Evolutionary conservation across 345 rosid species (phyloP).

Genomic region (Raphanus raphanistrum): DNA sequence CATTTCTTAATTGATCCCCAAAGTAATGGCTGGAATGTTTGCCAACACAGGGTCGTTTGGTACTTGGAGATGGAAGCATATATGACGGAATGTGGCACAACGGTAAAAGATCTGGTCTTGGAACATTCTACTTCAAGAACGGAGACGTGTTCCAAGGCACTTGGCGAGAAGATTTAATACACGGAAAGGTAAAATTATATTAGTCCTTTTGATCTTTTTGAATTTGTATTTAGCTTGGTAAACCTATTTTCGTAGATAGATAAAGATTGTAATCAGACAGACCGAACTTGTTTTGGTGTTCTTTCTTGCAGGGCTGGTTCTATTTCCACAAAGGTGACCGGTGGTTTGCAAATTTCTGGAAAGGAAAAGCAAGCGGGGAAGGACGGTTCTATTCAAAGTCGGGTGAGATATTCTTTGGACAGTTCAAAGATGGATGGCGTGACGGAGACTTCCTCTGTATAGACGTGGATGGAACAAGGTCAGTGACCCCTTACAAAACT

Average conservation of each 20-base stretch:
- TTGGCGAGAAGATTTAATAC: constrained; percentile 95
- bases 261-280: neutral
- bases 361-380: constrained; percentile 94
- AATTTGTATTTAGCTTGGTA: constrained; percentile 1
- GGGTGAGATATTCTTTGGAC: constrained; percentile 80
- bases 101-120: constrained; percentile 90
- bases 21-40: constrained; percentile 16
- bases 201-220: neutral
- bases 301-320: constrained; percentile 79
- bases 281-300: neutral
- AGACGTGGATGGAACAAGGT: constrained; percentile 82
- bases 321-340: constrained; percentile 86
- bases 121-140: constrained; percentile 84
- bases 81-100: constrained; percentile 94
- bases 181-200: constrained; percentile 72
- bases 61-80: constrained; percentile 79
- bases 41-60: constrained; percentile 65
- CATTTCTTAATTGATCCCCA: constrained; percentile 17
- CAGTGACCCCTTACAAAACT: neutral
- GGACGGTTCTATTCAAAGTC: constrained; percentile 88
- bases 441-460: constrained; percentile 79
- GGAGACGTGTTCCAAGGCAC: constrained; percentile 98
- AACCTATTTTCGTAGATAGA: neutral
- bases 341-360: constrained; percentile 99
- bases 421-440: constrained; percentile 91